These are phyloP conservation scores for Fusarium citri DNA, from an alignment of 2,329 filamentous ascomycete genomes.

Conservation along the genomic window DNA sequence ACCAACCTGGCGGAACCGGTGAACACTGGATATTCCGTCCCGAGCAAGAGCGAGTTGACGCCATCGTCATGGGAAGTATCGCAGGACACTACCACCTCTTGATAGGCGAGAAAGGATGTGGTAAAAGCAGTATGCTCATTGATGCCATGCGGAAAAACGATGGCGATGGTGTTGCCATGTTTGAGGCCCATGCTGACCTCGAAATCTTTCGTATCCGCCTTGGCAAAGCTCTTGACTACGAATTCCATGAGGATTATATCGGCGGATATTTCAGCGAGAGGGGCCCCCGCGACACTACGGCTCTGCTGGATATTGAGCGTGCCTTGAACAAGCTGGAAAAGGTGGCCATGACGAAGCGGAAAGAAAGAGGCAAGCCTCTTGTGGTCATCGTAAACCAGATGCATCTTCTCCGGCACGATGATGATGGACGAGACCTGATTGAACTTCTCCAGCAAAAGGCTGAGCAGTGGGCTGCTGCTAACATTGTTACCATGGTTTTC, in stretches of 20 bases:
- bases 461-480: constrained; percentile 94
- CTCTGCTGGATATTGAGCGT: constrained; percentile 92
- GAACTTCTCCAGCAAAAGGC: constrained; percentile 95
- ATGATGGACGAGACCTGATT: constrained; percentile 91
- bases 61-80: constrained; percentile 79
- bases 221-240: constrained; percentile 94
- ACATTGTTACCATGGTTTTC: constrained; percentile 91
- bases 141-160: constrained; percentile 95
- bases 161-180: constrained; percentile 91
- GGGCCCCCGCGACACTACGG: constrained; percentile 90
- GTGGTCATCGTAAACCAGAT: constrained; percentile 96
- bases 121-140: constrained; percentile 95
- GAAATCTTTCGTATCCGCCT: constrained; percentile 95
- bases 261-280: constrained; percentile 95
- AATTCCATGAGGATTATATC: constrained; percentile 98
- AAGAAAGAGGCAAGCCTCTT: constrained; percentile 73
- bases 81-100: constrained; percentile 90
- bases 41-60: constrained; percentile 84
- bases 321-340: constrained; percentile 99
- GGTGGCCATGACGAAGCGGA: constrained; percentile 80
- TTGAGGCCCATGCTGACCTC: constrained; percentile 93
- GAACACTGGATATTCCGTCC: constrained; percentile 80
- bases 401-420: constrained; percentile 90
- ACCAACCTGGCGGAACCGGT: constrained; percentile 54
- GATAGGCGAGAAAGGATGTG: constrained; percentile 94